These are phyloP conservation scores for Physcomitrium patens DNA, from an alignment of 225 moss, liverwort and hornwort species.

Conservation along the genomic window DNA sequence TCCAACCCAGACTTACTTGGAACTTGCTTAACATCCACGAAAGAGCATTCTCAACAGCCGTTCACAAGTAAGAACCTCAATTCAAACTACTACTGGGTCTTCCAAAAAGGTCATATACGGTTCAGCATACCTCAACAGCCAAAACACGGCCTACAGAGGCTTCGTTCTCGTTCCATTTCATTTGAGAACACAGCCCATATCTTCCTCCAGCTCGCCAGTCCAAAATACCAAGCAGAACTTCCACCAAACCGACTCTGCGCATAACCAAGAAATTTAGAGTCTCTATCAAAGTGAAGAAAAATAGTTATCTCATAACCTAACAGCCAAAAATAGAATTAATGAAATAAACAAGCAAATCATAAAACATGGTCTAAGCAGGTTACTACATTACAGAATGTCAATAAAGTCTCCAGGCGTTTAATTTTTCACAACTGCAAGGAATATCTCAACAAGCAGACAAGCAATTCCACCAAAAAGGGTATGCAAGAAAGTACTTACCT, in stretches of 20 bases:
- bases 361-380: neutral
- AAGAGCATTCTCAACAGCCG: neutral
- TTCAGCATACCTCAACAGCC: slow-evolving; percentile 76
- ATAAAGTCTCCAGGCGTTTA: slow-evolving; percentile 2
- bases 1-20: slow-evolving; percentile 18
- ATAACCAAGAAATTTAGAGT: slow-evolving; percentile 9
- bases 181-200: slow-evolving; percentile 85
- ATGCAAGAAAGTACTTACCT: slow-evolving; percentile 60
- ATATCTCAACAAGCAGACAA: neutral
- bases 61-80: neutral
- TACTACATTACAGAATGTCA: neutral
- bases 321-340: neutral
- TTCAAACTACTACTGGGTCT: neutral
- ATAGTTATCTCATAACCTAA: neutral
- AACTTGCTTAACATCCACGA: neutral
- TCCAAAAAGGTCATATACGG: neutral
- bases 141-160: slow-evolving; percentile 92
- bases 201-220: slow-evolving; percentile 96
- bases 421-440: neutral
- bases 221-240: slow-evolving; percentile 86
- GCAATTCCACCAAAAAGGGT: neutral
- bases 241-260: slow-evolving; percentile 82
- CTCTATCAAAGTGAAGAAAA: neutral
- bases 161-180: slow-evolving; percentile 98
- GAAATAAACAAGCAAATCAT: neutral